phyloP scores from a whole-genome alignment of 441 rosid species.

The Jatropha multifida region DNA sequence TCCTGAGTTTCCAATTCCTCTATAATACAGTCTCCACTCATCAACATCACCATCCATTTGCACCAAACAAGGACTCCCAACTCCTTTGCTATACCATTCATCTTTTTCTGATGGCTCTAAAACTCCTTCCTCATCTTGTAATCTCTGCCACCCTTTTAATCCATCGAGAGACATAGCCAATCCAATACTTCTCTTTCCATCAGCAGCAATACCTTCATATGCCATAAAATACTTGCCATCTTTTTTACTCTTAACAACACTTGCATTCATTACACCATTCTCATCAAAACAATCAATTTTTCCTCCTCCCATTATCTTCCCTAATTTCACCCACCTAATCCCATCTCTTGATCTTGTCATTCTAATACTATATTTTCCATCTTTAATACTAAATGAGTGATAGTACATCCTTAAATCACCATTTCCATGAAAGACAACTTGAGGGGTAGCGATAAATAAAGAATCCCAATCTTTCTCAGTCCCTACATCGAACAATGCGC shows the following conservation, averaged over 20 bases:
- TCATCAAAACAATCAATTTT: slow-evolving; percentile 52
- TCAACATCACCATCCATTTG: slow-evolving; percentile 39
- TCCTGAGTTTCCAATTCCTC: slow-evolving; percentile 38
- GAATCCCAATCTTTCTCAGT: slow-evolving; percentile 75
- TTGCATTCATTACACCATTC: slow-evolving; percentile 49
- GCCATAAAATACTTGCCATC: slow-evolving; percentile 73
- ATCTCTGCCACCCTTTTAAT: slow-evolving; percentile 54
- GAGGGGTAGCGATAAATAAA: slow-evolving; percentile 53
- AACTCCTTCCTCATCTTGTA: slow-evolving; percentile 41
- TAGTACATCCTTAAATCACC: slow-evolving; percentile 84
- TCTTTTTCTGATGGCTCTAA: slow-evolving; percentile 27
- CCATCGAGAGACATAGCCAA: slow-evolving; percentile 66
- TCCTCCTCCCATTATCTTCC: slow-evolving; percentile 72
- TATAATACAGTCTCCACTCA: slow-evolving; percentile 47
- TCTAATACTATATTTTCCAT: slow-evolving; percentile 49
- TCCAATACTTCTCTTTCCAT: slow-evolving; percentile 53
- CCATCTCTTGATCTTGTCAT: slow-evolving; percentile 82
- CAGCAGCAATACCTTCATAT: slow-evolving; percentile 55
- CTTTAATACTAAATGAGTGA: slow-evolving; percentile 55
- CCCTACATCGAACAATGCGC: slow-evolving; percentile 78
- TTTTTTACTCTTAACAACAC: slow-evolving; percentile 54
- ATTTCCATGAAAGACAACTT: slow-evolving; percentile 61
- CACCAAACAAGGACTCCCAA: slow-evolving; percentile 43
- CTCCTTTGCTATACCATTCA: slow-evolving; percentile 42
- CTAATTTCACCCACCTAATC: slow-evolving; percentile 73